Evolutionary conservation across 768 basidiomycete species (phyloP), one percentile per base, ranked within the genome.

Genomic region (Hemileccinum rubropunctum): DNA sequence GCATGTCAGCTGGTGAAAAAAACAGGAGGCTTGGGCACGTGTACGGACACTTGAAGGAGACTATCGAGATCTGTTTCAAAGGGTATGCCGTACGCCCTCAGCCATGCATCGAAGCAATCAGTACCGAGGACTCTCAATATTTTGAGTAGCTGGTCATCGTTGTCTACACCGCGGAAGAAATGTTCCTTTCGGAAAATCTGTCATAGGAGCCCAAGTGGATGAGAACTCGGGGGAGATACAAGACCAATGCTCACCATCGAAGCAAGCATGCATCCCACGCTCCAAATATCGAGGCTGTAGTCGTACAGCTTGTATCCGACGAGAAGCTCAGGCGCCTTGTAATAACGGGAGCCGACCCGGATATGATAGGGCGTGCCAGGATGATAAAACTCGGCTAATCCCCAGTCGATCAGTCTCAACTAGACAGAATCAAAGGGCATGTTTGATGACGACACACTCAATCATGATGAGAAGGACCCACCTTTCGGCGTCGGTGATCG

Each of bases 301-400:
- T 87, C 84, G 60, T 87, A 87, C 50, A 76, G 75, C 58, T 84
- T 84, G 72, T 81, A 85, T 54, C 84, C 82, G 51, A 87, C 83
- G 39, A 87, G 71, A 35, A 87, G 65, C 61, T 88, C 85, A 5
- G 85, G 86, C 7, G 82, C 83, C 63, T 88, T 86, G 75, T 83
- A 88, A 65, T 86, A 86, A 57, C 84, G 74, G 45, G 77, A 80
- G 17, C 84, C 84, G 18, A 87, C 86, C 27, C 86, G 77, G 50
- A 87, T 83, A 60, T 87, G 85, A 68, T 86, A 86, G 32, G 84
- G 78, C 40, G 79, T 82, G 41, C 76, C 76, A 2, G 84, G 80
- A 58, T 86, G 83, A 63, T 87, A 88, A 65, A 88, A 88, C 62
- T 88, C 86, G 32, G 84, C 86, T 47, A 88, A 66, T 30, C 86